Percentiles rank a stretch among this genome's conserved stretches.
Evolutionary conservation across 345 rosid species (phyloP).

Genomic region (Dipteronia sinensis): DNA sequence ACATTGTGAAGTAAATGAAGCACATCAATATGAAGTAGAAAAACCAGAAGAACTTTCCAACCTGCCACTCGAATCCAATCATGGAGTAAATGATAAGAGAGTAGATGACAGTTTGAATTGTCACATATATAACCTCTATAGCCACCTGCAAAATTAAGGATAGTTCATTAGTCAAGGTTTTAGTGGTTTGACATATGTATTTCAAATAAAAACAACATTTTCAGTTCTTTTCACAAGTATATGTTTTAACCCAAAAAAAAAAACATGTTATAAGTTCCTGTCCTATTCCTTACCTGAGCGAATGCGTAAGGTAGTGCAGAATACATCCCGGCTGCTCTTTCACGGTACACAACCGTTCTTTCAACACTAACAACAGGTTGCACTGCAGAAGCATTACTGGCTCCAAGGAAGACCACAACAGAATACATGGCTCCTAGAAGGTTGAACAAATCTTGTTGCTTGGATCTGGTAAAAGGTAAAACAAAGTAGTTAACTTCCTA

Average conservation of each 20-base stretch:
- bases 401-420: slow-evolving; percentile 72
- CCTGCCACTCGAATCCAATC: slow-evolving; percentile 74
- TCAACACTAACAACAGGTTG: slow-evolving; percentile 69
- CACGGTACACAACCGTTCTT: slow-evolving; percentile 86
- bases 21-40: slow-evolving; percentile 59
- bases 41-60: slow-evolving; percentile 56
- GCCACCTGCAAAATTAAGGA: slow-evolving; percentile 52
- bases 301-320: slow-evolving; percentile 83
- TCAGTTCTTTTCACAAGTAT: too few species aligned
- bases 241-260: too few species aligned
- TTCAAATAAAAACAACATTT: too few species aligned
- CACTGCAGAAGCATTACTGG: slow-evolving; percentile 58
- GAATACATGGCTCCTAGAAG: slow-evolving; percentile 77
- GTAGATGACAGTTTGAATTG: slow-evolving; percentile 54
- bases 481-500: not conserved
- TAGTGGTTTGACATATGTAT: not conserved
- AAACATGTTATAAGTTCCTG: too few species aligned
- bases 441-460: slow-evolving; percentile 61
- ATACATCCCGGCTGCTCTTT: slow-evolving; percentile 91
- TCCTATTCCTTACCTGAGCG: slow-evolving; percentile 49
- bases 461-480: slow-evolving; percentile 35
- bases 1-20: slow-evolving; percentile 72
- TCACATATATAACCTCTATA: slow-evolving; percentile 62
- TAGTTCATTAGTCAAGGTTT: not conserved
- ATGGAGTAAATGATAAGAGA: slow-evolving; percentile 65